Base-by-base conservation (phyloP, 495 filamentous ascomycete genomes). In the Penicillium arizonense region DNA sequence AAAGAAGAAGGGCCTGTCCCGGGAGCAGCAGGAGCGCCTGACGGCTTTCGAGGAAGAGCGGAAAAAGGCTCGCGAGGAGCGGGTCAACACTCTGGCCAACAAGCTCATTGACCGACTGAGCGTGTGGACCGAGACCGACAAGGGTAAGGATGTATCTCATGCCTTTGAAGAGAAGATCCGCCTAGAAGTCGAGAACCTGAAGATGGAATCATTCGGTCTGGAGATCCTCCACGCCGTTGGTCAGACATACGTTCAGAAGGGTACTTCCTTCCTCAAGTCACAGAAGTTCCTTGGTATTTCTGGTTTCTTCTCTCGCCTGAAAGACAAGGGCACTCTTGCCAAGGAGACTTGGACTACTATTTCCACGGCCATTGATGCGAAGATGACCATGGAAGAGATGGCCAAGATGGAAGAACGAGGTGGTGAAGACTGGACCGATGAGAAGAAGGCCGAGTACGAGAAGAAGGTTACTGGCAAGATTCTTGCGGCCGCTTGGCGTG, bases 261-360 rank as follows among this genome's bases (percentile, higher is more conserved):
- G 86, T 10, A 87, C 87, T 21, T 85, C 88, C 0, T 86, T 96
- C 63, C 75, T 99, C 46, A 96, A 96, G 70, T 90, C 87, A 6
- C 94, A 97, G 67, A 97, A 97, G 69, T 96, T 96, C 75, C 82
- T 98, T 43, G 95, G 95, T 50, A 91, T 99, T 58, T 87, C 87
- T 32, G 95, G 94, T 28, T 97, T 99, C 79, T 91, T 96, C 58
- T 89, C 85, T 10, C 78, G 90, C 28, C 78, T 99, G 52, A 96
- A 96, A 81, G 94, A 99, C 64, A 97, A 97, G 82, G 93, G 94
- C 24, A 91, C 88, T 9, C 79, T 96, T 54, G 90, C 93, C 45
- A 97, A 97, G 75, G 94, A 99, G 60, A 97, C 94, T 0, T 99
- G 95, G 95, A 91, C 85, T 53, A 99, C 95, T 20, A 96, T 99